Conservation (phyloP, 169 alveolate genomes). For the Plasmodium adleri region DNA sequence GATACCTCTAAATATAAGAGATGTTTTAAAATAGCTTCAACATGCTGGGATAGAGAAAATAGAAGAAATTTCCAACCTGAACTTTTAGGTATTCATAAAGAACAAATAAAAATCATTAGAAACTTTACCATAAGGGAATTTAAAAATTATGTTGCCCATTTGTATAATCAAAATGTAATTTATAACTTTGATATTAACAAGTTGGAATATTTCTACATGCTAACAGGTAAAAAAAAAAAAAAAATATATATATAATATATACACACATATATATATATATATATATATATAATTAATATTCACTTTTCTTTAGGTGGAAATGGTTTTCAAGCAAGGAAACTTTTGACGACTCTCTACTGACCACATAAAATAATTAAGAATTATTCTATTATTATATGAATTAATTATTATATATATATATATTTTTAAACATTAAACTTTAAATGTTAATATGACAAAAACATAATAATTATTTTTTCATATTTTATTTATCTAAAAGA, state of each 20-base stretch:
- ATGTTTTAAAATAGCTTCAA: slow-evolving; percentile 82
- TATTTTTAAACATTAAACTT: no score
- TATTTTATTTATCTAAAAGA: no score
- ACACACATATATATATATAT: not conserved
- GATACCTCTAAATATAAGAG: slow-evolving; percentile 81
- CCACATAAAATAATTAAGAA: not conserved
- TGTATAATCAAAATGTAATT: slow-evolving; percentile 79
- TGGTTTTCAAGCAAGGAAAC: slow-evolving; percentile 85
- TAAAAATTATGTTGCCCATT: slow-evolving; percentile 81
- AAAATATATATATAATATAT: no score
- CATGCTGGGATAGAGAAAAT: slow-evolving; percentile 83
- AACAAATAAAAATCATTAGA: slow-evolving; percentile 82
- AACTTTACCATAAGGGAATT: slow-evolving; percentile 83
- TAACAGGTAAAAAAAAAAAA: slow-evolving; percentile 77
- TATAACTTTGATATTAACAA: slow-evolving; percentile 84
- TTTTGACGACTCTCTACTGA: slow-evolving; percentile 81
- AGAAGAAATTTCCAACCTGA: slow-evolving; percentile 83
- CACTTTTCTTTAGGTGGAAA: slow-evolving; percentile 83
- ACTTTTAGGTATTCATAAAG: slow-evolving; percentile 82
- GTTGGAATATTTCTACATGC: slow-evolving; percentile 85
- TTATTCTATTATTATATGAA: no score
- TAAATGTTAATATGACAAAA: no score
- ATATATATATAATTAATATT: not conserved
- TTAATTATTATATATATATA: no score
- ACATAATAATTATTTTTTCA: no score